Evolutionary conservation across 345 rosid species (phyloP).

Genomic region (Linum lewisii): DNA sequence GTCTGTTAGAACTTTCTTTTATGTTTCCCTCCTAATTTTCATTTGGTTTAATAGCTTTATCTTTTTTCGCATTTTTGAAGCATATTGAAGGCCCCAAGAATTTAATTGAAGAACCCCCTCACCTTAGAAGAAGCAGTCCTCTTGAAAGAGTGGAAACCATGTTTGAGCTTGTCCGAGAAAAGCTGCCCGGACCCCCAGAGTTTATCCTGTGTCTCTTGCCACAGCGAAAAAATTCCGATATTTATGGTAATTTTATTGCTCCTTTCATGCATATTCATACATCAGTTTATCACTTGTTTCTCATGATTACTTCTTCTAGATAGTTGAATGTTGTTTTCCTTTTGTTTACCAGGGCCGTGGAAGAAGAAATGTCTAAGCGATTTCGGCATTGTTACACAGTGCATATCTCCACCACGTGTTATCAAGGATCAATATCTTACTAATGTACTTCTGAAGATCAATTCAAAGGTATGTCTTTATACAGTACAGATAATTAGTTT

Average conservation of each 20-base stretch:
- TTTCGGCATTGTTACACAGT: slow-evolving; percentile 71
- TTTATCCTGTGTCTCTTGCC: slow-evolving; percentile 75
- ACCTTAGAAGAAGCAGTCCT: slow-evolving; percentile 36
- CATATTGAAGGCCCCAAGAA: slow-evolving; percentile 60
- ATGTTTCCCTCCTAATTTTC: neutral
- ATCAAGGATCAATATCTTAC: slow-evolving; percentile 76
- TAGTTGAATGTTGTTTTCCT: slow-evolving; percentile 13
- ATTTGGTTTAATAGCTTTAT: slow-evolving; percentile 8
- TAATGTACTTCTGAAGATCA: slow-evolving; percentile 81
- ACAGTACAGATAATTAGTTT: neutral
- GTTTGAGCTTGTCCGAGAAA: slow-evolving; percentile 47
- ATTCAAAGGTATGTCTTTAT: slow-evolving; percentile 52
- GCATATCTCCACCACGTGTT: slow-evolving; percentile 53
- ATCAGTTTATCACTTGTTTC: neutral
- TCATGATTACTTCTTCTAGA: neutral
- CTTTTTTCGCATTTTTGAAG: slow-evolving; percentile 22
- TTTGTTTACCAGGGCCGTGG: slow-evolving; percentile 63
- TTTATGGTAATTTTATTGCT: slow-evolving; percentile 49
- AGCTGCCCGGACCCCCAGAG: slow-evolving; percentile 46
- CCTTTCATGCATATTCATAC: neutral
- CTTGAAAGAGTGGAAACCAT: slow-evolving; percentile 67
- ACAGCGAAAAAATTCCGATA: slow-evolving; percentile 64
- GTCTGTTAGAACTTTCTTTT: neutral
- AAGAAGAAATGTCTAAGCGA: slow-evolving; percentile 62
- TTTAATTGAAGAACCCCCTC: slow-evolving; percentile 68